Conservation (phyloP, 2,329 filamentous ascomycete species). For the Emergomyces orientalis region DNA sequence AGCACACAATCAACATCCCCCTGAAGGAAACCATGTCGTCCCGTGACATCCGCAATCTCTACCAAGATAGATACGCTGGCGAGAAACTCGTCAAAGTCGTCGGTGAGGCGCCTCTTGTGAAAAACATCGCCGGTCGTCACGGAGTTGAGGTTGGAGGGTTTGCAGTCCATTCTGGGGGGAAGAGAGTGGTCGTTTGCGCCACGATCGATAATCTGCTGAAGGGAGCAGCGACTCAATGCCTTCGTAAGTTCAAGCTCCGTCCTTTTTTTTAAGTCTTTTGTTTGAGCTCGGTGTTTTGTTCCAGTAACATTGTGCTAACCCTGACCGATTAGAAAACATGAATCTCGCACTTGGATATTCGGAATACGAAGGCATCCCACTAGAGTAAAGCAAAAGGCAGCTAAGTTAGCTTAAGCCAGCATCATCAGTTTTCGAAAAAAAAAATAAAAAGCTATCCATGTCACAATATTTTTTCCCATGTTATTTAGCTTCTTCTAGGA, state of each 20-base stretch:
- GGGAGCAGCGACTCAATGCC: constrained; percentile 83
- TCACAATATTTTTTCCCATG: background rate
- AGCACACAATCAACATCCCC: constrained; percentile 82
- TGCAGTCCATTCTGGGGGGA: constrained; percentile 80
- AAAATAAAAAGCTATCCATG: background rate
- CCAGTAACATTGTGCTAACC: constrained; percentile 8
- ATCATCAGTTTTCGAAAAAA: background rate
- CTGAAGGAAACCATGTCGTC: constrained; percentile 78
- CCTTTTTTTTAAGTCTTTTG: constrained; percentile 8
- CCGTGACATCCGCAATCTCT: constrained; percentile 84
- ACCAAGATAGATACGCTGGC: constrained; percentile 91
- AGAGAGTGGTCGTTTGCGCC: constrained; percentile 85
- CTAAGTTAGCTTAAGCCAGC: background rate
- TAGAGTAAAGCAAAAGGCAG: constrained; percentile 32
- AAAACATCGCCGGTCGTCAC: constrained; percentile 74
- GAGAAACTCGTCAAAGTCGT: constrained; percentile 91
- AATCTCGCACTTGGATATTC: constrained; percentile 81
- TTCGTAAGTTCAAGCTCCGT: constrained; percentile 54
- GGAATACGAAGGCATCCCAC: constrained; percentile 79
- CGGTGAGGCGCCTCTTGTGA: constrained; percentile 78
- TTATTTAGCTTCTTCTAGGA: background rate
- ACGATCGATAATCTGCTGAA: constrained; percentile 93
- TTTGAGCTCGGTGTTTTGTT: background rate
- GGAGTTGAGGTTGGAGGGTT: constrained; percentile 92
- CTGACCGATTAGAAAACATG: constrained; percentile 62